Conservation (phyloP, 2,329 filamentous ascomycete species). For the Pyrenochaeta sp. region DNA sequence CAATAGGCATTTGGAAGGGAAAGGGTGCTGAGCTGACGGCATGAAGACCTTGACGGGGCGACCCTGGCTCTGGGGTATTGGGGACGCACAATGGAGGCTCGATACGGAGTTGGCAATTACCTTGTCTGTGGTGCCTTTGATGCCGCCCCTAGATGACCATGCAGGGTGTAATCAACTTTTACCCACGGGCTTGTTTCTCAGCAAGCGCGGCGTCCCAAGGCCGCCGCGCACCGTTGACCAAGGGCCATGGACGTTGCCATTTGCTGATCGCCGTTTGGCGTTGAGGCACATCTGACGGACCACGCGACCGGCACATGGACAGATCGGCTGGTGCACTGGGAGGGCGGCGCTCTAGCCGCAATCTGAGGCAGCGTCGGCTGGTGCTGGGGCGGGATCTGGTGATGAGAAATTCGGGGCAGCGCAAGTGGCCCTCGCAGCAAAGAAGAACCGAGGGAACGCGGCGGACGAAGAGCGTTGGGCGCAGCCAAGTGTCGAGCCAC, state of each 20-base stretch:
- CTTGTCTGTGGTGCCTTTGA: conserved; percentile 9
- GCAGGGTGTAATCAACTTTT: conserved; percentile 13
- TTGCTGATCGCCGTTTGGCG: conserved; percentile 8
- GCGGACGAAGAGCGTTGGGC: neutral
- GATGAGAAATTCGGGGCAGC: conserved; percentile 8
- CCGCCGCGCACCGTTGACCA: no score
- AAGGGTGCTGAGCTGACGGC: conserved; percentile 6
- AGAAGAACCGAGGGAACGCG: conserved; percentile 10
- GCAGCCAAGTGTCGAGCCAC: conserved; percentile 1
- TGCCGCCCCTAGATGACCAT: conserved; percentile 17
- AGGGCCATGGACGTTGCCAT: no score
- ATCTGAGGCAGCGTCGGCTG: conserved; percentile 1
- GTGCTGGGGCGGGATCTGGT: neutral
- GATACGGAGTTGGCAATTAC: no score
- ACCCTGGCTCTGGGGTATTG: conserved; percentile 4
- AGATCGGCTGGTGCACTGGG: conserved; percentile 14
- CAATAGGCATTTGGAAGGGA: neutral
- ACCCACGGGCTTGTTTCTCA: neutral
- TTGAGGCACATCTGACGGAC: conserved; percentile 5
- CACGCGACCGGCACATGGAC: conserved; percentile 23
- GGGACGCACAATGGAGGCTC: no score
- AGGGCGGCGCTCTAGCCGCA: conserved; percentile 2
- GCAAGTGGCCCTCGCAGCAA: no score
- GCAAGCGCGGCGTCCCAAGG: no score
- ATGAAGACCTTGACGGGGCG: conserved; percentile 1